Evolutionary conservation across 2,329 filamentous ascomycete species (phyloP).

Genomic region (Scorias spongiosa): DNA sequence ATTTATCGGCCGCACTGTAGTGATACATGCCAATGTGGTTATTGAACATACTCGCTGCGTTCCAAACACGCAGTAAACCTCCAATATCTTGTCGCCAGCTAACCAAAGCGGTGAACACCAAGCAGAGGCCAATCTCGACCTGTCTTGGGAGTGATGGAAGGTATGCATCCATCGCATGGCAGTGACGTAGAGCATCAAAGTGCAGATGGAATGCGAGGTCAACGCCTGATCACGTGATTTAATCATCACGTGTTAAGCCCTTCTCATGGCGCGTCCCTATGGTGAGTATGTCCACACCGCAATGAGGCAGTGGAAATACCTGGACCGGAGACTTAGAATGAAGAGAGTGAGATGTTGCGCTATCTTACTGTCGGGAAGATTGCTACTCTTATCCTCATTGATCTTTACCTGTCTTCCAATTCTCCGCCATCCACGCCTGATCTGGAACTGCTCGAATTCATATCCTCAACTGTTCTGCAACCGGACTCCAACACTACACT

Average conservation of each 20-base stretch:
- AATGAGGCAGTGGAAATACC: too few species aligned
- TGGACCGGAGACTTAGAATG: too few species aligned
- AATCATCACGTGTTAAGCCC: neutral
- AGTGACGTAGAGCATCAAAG: neutral
- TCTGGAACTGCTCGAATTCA: constrained; percentile 39
- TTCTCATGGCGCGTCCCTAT: too few species aligned
- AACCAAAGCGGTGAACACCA: too few species aligned
- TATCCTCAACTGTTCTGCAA: neutral
- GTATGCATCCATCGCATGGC: too few species aligned
- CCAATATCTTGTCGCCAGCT: too few species aligned
- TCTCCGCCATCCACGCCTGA: constrained; percentile 36
- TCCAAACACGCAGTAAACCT: too few species aligned
- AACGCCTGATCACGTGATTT: neutral
- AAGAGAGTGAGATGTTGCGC: constrained; percentile 44
- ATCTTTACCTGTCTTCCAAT: constrained; percentile 45
- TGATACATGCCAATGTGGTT: too few species aligned
- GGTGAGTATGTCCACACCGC: too few species aligned
- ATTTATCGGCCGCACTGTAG: neutral
- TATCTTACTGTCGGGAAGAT: constrained; percentile 85
- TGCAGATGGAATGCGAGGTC: neutral
- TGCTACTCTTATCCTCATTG: constrained; percentile 62
- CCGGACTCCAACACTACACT: neutral
- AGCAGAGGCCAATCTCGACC: too few species aligned
- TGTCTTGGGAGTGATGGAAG: too few species aligned
- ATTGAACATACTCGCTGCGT: too few species aligned